Base-by-base conservation (phyloP, 257 asterid genomes). In the Pogostemon cablin region DNA sequence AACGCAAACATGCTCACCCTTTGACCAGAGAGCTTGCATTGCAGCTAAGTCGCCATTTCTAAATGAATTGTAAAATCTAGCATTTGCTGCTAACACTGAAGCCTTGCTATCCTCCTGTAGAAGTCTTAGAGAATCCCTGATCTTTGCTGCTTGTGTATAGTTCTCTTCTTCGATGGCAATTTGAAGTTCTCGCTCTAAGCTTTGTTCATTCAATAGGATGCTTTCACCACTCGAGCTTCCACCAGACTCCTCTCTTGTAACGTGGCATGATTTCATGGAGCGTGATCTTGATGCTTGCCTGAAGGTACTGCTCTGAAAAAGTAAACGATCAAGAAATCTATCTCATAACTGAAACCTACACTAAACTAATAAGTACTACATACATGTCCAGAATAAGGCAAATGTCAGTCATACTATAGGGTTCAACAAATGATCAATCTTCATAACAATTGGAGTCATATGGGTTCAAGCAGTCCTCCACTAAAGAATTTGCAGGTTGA, bases 21-120 rank as follows among this genome's bases (percentile, higher is more conserved):
- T 95, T 0, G 95, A 87, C 96, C 98, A 95, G 37, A 95, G 86
- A 52, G 84, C 79, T 73, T 89, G 91, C 99, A 95, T 86, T 0
- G 96, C 75, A 49, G 93, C 99, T 68, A 89, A 73, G 73, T 91
- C 87, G 5, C 99, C 99, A 0, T 73, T 78, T 77, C 90, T 87
- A 80, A 95, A 95, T 6, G 99, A 80, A 63, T 84, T 87, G 64
- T 95, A 95, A 67, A 95, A 95, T 17, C 80, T 83, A 17, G 90
- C 89, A 69, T 91, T 95, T 58, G 98, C 96, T 59, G 95, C 98
- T 68, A 95, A 71, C 41, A 91, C 89, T 3, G 99, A 85, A 57
- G 96, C 81, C 81, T 85, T 89, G 81, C 92, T 85, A 75, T 93
- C 92, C 75, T 86, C 91, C 71, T 95, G 99, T 77, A 95, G 96